A percentile compares a stretch with the other conserved stretches of the same genome.
Conservation (phyloP, 169 alveolate genomes). For the Cyclospora cayetanensis region DNA sequence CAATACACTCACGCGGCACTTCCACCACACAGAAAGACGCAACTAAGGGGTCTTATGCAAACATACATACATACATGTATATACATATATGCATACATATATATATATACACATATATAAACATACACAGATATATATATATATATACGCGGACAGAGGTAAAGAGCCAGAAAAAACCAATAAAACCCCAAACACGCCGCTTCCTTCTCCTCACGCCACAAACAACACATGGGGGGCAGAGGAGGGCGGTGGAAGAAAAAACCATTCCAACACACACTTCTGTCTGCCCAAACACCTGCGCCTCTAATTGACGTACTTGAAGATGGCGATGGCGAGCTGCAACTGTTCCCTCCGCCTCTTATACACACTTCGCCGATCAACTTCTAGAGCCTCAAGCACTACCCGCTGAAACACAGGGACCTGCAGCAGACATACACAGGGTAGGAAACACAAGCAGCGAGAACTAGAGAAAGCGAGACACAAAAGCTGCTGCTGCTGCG, state of each 20-base stretch:
- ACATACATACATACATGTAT: neutral
- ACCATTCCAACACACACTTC: no score
- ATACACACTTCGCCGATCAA: conserved; percentile 71
- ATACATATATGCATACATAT: neutral
- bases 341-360: conserved; percentile 67
- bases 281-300: no score
- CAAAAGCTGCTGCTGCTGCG: neutral
- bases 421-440: conserved; percentile 19
- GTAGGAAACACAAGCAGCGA: neutral
- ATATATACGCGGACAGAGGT: neutral
- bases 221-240: no score
- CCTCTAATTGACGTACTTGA: no score
- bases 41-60: conserved; percentile 15
- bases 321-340: conserved; percentile 33
- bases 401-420: conserved; percentile 65
- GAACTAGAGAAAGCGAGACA: neutral
- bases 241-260: no score
- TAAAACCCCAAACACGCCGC: neutral
- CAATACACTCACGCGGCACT: no score
- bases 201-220: no score
- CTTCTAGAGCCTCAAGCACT: conserved; percentile 62
- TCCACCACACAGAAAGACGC: no score
- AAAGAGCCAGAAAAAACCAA: neutral
- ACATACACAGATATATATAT: neutral
- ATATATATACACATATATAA: neutral